Conservation (phyloP, 2,329 filamentous ascomycete genomes). For the Colletotrichum incanum region DNA sequence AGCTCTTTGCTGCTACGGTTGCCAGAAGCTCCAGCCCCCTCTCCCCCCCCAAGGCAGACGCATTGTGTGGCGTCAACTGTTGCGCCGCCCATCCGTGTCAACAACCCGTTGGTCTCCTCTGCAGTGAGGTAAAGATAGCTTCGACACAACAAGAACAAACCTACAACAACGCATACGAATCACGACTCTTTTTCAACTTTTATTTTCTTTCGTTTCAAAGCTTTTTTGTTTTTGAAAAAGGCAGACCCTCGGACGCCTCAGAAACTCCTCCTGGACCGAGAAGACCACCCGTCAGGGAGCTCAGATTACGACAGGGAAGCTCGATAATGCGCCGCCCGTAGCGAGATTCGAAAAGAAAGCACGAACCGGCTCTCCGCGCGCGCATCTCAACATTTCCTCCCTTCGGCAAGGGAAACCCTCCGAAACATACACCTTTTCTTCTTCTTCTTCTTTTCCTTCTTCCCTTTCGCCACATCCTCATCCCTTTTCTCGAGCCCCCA, state of each 20-base stretch:
- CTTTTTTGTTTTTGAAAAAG: not conserved
- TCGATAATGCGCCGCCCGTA: conserved; percentile 37
- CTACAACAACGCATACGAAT: not conserved
- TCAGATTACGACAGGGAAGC: conserved; percentile 25
- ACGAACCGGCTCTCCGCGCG: not conserved
- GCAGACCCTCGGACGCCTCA: not conserved
- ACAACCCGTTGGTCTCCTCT: not conserved
- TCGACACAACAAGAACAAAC: not conserved
- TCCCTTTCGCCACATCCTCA: not conserved
- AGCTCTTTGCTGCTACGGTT: not conserved
- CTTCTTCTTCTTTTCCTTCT: not conserved
- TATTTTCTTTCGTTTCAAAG: not conserved
- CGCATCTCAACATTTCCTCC: conserved; percentile 9
- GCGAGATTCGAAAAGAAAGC: conserved; percentile 34
- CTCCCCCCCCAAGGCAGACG: too few species aligned
- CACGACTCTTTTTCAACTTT: not conserved
- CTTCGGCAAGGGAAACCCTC: not conserved
- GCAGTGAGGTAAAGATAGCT: not conserved
- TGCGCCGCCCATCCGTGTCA: conserved; percentile 5
- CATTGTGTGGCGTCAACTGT: conserved; percentile 6
- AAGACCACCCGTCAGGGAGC: not conserved
- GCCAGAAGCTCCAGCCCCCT: conserved; percentile 3
- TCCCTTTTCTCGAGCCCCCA: not conserved
- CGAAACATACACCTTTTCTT: not conserved
- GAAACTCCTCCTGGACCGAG: not conserved